Evolutionary conservation across 129 eudicot genomes (phyloP), one percentile per base, ranked within the genome.

Genomic region (Logfia minima): DNA sequence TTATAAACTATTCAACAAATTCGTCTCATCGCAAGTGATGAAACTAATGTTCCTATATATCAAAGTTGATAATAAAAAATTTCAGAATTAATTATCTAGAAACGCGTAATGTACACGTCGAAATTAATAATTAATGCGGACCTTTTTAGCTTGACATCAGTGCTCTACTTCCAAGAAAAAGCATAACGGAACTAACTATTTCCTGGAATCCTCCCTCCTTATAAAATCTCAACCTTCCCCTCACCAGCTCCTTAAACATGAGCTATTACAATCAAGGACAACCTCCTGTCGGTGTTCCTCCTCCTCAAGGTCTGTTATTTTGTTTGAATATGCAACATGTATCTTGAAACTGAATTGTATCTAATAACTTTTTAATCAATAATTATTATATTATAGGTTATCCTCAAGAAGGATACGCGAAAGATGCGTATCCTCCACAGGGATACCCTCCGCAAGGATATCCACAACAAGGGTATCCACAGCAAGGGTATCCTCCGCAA

Each of bases 211-310:
- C 48, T 41, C 48, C 14, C 48, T 41, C 45, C 48, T 31, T 72
- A 72, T 72, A 72, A 72, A 76, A 51, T 51, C 80, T 68, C 74
- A 76, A 18, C 73, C 52, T 64, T 48, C 65, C 13, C 8, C 14
- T 1, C 31, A 29, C 69, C 5, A 14, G 2, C 4, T 70, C 62
- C 37, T 32, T n/a, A 45, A 79, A 66, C 71, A 82, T 82, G 98
- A 92, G 96, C 80, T 88, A 92, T 41, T 90, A 90, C 93, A 84
- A 88, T 63, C 98, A 92, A 79, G 80, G 79, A 8, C 89, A 86
- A 23, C 89, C 98, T 29, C 96, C 93, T 1, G 93, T 88, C 48
- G 98, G 96, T 35, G 88, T 78, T 26, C 96, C 98, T 56, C 93
- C 98, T 17, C 80, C 78, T 22, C 76, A 81, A 48, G 78, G 75